Base-by-base conservation (phyloP, 805 yeast genomes). In the Metschnikowia picachoensis region DNA sequence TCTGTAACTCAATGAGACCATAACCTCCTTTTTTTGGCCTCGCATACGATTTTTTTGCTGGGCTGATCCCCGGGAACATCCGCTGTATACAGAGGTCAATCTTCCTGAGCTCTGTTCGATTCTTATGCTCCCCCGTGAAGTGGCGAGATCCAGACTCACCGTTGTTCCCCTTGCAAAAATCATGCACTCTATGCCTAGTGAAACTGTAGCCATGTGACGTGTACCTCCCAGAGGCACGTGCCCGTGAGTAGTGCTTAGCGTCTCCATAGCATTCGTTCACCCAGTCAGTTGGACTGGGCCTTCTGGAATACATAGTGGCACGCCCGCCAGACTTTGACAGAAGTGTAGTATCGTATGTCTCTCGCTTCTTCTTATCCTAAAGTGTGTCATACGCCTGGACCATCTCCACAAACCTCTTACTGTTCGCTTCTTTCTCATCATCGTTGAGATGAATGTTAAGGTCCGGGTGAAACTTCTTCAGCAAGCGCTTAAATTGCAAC, bases 381-480 rank as follows among this genome's bases (percentile, higher is more conserved):
- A 81, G 60, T 0, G 76, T 65, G 43, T 80, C 85, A 57, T 81
- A 81, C 1, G 84, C 80, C 49, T 66, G 66, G 13, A 78, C 76
- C 40, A 81, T 76, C 44, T 66, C 62, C 15, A 79, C 67, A 49
- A 76, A 81, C 51, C 68, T 68, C 31, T 71, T 66, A 53, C 69
- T 70, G 41, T 73, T 71, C 11, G 46, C 50, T 37, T 67, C 65
- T 50, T 72, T 67, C 34, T 73, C 78, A 4, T 67, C 68, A 1
- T 62, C 65, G 1, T 64, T 44, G 34, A 77, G 57, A 31, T 72
- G 72, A 30, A 64, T 60, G 53, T 77, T 76, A 46, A 80, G 62
- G 59, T 81, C 87, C 0, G 87, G 87, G 55, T 81, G 87, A 52
- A 70, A 73, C 52, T 72, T 68, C 58, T 79, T 74, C 43, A 80